A percentile compares a stretch with the other conserved stretches of the same genome.
Evolutionary conservation across 2,329 filamentous ascomycete species (phyloP).

Genomic region (Pestalotiopsis sp.): DNA sequence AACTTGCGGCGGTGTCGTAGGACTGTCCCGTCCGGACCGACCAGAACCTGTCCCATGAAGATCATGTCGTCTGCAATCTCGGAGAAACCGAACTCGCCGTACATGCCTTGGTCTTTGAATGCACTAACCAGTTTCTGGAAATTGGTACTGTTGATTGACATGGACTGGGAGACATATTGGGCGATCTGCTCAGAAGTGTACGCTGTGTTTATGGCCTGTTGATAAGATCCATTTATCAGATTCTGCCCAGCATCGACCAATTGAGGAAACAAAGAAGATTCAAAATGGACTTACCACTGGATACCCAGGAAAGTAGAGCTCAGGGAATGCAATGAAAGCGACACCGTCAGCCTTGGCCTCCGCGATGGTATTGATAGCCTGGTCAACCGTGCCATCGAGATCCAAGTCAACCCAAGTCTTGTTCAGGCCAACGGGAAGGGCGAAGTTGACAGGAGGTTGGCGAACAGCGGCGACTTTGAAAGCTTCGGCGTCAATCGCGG

Average conservation of each 20-base stretch:
- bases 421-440: background rate
- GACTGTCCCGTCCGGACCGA: background rate
- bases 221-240: background rate
- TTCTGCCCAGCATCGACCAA: background rate
- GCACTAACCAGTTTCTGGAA: background rate
- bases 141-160: background rate
- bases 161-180: background rate
- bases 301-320: background rate
- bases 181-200: background rate
- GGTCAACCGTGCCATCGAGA: background rate
- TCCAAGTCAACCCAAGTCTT: slow-evolving; percentile 5
- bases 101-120: background rate
- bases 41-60: background rate
- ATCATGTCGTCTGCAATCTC: background rate
- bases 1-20: background rate
- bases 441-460: slow-evolving; percentile 3
- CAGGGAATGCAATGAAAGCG: background rate
- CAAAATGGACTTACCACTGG: background rate
- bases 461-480: background rate
- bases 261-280: background rate
- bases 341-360: background rate
- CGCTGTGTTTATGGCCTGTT: background rate
- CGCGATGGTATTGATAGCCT: background rate
- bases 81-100: background rate
- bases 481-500: background rate